Conservation (phyloP, 2,329 filamentous ascomycete species). For the Akanthomyces muscarius region DNA sequence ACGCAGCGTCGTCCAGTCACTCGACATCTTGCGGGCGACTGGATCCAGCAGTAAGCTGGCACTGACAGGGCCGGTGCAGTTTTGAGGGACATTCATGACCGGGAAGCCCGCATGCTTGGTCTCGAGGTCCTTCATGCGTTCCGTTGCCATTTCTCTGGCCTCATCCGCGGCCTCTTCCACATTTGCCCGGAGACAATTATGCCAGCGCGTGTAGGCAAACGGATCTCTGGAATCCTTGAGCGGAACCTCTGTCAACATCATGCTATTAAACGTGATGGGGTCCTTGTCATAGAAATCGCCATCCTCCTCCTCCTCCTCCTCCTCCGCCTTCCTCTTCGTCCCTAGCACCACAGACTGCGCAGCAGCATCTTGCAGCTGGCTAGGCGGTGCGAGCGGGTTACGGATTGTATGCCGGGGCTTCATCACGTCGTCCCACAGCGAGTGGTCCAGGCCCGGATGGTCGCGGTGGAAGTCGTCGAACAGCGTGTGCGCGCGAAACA, state of each 20-base stretch:
- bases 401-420: neutral
- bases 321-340: neutral
- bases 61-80: conserved; percentile 12
- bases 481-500: conserved; percentile 32
- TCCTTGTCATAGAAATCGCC: neutral
- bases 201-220: conserved; percentile 7
- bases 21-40: neutral
- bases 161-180: neutral
- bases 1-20: conserved; percentile 22
- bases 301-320: neutral
- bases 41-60: neutral
- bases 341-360: neutral
- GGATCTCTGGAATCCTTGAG: neutral
- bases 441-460: conserved; percentile 18
- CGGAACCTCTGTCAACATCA: neutral
- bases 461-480: conserved; percentile 36
- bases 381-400: neutral
- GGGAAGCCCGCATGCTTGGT: neutral
- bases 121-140: neutral
- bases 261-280: neutral
- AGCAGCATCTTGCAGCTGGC: no score
- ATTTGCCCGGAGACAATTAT: neutral
- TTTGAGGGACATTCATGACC: neutral
- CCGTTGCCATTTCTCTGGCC: neutral
- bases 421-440: conserved; percentile 1